These are phyloP conservation scores for Capsella rubella DNA, from an alignment of 441 rosid species.

Conservation along the genomic window DNA sequence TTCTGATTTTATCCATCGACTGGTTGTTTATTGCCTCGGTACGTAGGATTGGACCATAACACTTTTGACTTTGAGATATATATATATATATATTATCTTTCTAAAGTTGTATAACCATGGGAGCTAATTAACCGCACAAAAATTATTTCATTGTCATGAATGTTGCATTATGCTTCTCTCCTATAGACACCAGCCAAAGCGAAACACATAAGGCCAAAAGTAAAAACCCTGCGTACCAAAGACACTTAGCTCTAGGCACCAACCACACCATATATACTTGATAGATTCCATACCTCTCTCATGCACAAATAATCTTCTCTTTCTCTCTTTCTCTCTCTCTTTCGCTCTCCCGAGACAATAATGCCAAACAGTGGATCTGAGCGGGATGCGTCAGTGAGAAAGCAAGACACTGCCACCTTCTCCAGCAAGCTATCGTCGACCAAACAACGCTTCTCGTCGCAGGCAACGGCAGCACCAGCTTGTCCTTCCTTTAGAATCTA, in stretches of 20 bases:
- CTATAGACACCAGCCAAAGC: not conserved
- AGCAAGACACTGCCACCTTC: slow-evolving; percentile 29
- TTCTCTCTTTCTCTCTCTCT: not conserved
- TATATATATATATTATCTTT: too few relatives aligned
- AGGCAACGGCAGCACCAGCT: slow-evolving; percentile 24
- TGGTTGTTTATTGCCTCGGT: not conserved
- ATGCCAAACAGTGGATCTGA: slow-evolving; percentile 39
- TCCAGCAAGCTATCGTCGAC: slow-evolving; percentile 39
- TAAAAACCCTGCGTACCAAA: slow-evolving; percentile 13
- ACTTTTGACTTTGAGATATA: too few relatives aligned
- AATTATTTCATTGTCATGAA: slow-evolving; percentile 17
- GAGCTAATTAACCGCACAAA: not conserved
- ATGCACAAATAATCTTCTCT: slow-evolving; percentile 5
- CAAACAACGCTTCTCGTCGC: slow-evolving; percentile 35
- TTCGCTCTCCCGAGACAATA: slow-evolving; percentile 18
- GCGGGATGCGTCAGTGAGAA: slow-evolving; percentile 17
- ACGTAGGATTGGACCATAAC: too few relatives aligned
- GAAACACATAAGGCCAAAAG: slow-evolving; percentile 13
- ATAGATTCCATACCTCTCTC: slow-evolving; percentile 27
- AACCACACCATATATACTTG: slow-evolving; percentile 35
- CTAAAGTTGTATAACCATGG: too few relatives aligned
- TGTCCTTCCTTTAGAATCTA: slow-evolving; percentile 46
- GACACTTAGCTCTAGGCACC: slow-evolving; percentile 11
- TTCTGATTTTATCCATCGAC: not conserved
- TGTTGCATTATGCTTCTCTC: not conserved